Evolutionary conservation across 805 yeast genomes (phyloP).

Genomic region (Lipomyces spencermartinsiae): DNA sequence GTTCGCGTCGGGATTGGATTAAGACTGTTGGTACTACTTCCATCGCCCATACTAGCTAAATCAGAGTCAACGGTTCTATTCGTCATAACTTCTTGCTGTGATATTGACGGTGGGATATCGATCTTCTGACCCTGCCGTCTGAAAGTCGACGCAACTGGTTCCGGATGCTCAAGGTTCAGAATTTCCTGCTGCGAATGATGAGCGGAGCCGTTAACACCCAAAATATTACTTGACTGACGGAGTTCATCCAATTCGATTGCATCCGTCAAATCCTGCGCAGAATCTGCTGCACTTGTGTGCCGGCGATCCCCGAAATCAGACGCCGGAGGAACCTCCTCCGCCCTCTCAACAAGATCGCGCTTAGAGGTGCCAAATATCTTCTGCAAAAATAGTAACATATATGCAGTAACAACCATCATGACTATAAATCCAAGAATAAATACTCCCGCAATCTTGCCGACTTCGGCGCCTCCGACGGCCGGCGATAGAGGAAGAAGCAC

Average conservation of each 20-base stretch:
- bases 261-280: conserved; percentile 11
- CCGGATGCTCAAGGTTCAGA: neutral
- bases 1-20: conserved; percentile 9
- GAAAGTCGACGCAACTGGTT: neutral
- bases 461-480: conserved; percentile 70
- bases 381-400: conserved; percentile 55
- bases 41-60: conserved; percentile 18
- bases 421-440: conserved; percentile 69
- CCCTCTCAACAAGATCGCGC: conserved; percentile 37
- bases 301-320: neutral
- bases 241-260: conserved; percentile 23
- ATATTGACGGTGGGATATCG: conserved; percentile 7
- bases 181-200: conserved; percentile 1
- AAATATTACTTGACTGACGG: neutral
- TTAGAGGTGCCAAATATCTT: conserved; percentile 42
- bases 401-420: conserved; percentile 58
- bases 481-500: conserved; percentile 71
- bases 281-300: conserved; percentile 7
- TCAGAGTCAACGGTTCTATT: conserved; percentile 17
- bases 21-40: conserved; percentile 2
- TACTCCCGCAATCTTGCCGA: conserved; percentile 74
- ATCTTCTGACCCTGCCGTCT: neutral
- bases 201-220: neutral
- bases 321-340: conserved; percentile 38
- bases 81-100: conserved; percentile 13